phyloP scores from a whole-genome alignment of 257 asterid genomes.

The Lycium ferocissimum region DNA sequence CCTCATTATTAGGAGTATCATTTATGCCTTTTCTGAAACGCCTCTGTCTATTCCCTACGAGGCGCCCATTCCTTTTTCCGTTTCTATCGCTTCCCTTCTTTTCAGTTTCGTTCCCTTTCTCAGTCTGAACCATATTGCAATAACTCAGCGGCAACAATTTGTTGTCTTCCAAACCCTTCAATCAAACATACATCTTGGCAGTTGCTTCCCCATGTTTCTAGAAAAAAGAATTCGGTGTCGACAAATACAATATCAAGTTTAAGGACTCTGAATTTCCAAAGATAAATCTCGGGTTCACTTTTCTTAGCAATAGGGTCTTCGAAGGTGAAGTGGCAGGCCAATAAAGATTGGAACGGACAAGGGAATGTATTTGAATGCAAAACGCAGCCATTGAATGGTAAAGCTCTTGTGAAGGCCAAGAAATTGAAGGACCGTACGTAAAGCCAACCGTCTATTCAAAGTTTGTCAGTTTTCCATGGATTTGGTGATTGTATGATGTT shows the following conservation, averaged over 20 bases:
- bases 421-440: conserved; percentile 96
- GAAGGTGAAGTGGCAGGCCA: conserved; percentile 94
- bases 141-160: too few relatives aligned
- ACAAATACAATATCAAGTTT: neutral
- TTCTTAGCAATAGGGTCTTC: conserved; percentile 75
- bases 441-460: conserved; percentile 57
- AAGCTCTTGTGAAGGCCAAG: conserved; percentile 83
- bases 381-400: conserved; percentile 79
- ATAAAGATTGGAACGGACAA: conserved; percentile 72
- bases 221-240: neutral
- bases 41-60: too few relatives aligned
- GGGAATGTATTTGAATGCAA: conserved; percentile 77
- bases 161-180: too few relatives aligned
- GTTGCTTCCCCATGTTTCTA: neutral
- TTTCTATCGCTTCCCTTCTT: too few relatives aligned
- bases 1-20: too few relatives aligned
- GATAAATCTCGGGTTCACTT: conserved; percentile 49
- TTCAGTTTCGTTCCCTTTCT: too few relatives aligned
- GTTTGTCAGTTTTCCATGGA: too few relatives aligned
- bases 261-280: conserved; percentile 40
- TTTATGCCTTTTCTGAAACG: too few relatives aligned
- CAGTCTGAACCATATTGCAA: too few relatives aligned
- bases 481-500: too few relatives aligned
- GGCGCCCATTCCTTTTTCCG: too few relatives aligned
- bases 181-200: neutral